phyloP scores from a whole-genome alignment of 1,139 yeast genomes.

The Yueomyces sp. region DNA sequence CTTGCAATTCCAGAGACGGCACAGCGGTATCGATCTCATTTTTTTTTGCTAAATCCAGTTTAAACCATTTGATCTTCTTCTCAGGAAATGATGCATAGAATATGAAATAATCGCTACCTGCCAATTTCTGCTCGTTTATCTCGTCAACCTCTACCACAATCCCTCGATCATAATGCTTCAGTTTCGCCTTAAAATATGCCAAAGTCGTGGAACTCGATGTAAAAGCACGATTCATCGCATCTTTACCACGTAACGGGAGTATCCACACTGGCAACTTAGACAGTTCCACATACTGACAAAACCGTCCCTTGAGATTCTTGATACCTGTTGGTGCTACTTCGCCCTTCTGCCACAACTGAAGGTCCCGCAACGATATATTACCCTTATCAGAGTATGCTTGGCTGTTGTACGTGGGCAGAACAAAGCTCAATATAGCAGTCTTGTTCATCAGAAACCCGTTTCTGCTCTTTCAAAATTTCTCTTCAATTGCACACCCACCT shows the following conservation, averaged over 20 bases:
- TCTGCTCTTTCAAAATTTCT: not conserved
- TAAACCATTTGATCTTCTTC: constrained; percentile 2
- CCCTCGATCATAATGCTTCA: constrained; percentile 14
- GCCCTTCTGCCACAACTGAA: constrained; percentile 14
- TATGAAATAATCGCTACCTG: not conserved
- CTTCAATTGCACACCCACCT: no score
- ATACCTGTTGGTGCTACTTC: not conserved
- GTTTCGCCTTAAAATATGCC: constrained; percentile 17
- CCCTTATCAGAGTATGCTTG: not conserved
- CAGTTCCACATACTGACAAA: constrained; percentile 17
- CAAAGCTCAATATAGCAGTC: not conserved
- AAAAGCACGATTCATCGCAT: constrained; percentile 2
- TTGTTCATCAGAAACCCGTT: not conserved
- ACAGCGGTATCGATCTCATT: not conserved
- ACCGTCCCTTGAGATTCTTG: constrained; percentile 7
- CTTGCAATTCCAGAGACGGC: not conserved
- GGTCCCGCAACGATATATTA: constrained; percentile 12
- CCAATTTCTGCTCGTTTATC: not conserved
- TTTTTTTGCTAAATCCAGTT: constrained; percentile 1
- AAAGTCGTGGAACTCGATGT: constrained; percentile 16
- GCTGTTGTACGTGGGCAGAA: not conserved
- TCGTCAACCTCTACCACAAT: constrained; percentile 9
- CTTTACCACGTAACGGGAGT: not conserved
- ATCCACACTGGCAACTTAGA: constrained; percentile 20
- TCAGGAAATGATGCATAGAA: not conserved